phyloP scores from a whole-genome alignment of 768 basidiomycete genomes.

The Ramaria rubella region DNA sequence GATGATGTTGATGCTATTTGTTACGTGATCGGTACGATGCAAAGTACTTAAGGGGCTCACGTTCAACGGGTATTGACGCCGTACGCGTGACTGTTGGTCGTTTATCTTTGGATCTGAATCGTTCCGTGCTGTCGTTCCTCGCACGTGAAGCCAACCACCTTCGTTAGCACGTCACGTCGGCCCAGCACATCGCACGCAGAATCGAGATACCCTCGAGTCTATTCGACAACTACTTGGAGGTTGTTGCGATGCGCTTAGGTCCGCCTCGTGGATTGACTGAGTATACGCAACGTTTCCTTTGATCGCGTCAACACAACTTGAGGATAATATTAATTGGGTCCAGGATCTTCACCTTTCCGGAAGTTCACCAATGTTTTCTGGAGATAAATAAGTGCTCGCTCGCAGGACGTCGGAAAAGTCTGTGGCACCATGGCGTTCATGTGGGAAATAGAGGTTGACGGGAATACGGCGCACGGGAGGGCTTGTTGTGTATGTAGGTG shows the following conservation, averaged over 20 bases:
- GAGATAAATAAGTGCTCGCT: slow-evolving; percentile 53
- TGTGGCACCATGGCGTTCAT: slow-evolving; percentile 24
- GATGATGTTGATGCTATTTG: no score
- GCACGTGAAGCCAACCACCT: slow-evolving; percentile 65
- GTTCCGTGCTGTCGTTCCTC: slow-evolving; percentile 77
- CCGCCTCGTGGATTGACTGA: slow-evolving; percentile 35
- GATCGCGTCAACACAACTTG: slow-evolving; percentile 70
- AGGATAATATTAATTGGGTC: no score
- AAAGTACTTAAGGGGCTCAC: slow-evolving; percentile 42
- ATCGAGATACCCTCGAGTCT: slow-evolving; percentile 59
- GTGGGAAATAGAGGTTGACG: slow-evolving; percentile 8
- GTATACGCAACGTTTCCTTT: slow-evolving; percentile 65
- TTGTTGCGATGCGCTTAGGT: slow-evolving; percentile 26
- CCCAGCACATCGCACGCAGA: slow-evolving; percentile 43
- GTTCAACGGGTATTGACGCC: slow-evolving; percentile 47
- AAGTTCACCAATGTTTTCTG: slow-evolving; percentile 46
- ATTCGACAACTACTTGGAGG: slow-evolving; percentile 51
- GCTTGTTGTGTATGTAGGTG: slow-evolving; percentile 58
- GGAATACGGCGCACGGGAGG: slow-evolving; percentile 45
- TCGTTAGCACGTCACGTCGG: slow-evolving; percentile 65
- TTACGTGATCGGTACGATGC: no score
- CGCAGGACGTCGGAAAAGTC: slow-evolving; percentile 56
- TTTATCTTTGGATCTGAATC: slow-evolving; percentile 51
- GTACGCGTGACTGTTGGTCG: slow-evolving; percentile 60
- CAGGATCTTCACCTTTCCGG: slow-evolving; percentile 60